Percentiles rank a stretch among this genome's conserved stretches.
Evolutionary conservation across 768 basidiomycete species (phyloP).

Genomic region (Lepiota venenata): DNA sequence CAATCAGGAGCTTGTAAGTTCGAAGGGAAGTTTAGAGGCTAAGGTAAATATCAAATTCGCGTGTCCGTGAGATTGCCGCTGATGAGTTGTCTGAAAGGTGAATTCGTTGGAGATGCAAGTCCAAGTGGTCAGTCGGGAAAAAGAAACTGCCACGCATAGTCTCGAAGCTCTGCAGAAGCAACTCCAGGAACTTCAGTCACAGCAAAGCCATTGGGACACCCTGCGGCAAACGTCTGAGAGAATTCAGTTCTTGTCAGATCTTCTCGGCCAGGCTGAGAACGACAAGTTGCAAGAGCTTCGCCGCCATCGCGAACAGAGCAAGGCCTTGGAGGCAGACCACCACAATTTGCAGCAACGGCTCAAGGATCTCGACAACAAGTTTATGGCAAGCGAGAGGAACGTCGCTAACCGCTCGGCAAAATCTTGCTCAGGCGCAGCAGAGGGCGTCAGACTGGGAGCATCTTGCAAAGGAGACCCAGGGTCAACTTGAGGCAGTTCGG

Average conservation of each 20-base stretch:
- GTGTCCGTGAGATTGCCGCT: conserved; percentile 11
- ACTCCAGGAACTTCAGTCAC: conserved; percentile 52
- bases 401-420: conserved; percentile 56
- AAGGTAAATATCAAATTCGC: conserved; percentile 44
- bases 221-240: conserved; percentile 69
- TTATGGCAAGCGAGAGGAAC: conserved; percentile 57
- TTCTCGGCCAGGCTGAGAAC: conserved; percentile 61
- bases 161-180: conserved; percentile 54
- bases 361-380: conserved; percentile 68
- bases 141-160: conserved; percentile 50
- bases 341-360: conserved; percentile 63
- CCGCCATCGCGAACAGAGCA: conserved; percentile 58
- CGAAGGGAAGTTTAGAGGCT: conserved; percentile 52
- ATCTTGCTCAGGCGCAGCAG: conserved; percentile 68
- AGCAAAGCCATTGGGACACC: conserved; percentile 79
- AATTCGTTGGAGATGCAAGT: conserved; percentile 59
- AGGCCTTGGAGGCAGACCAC: conserved; percentile 66
- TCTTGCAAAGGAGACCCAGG: conserved; percentile 68
- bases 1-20: conserved; percentile 50
- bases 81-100: conserved; percentile 37
- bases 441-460: conserved; percentile 81
- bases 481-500: conserved; percentile 54
- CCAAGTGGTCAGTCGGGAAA: conserved; percentile 57
- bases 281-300: conserved; percentile 73
- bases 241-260: conserved; percentile 60